Evolutionary conservation across 768 basidiomycete species (phyloP).

Genomic region (Phlebiopsis flavidoalba): DNA sequence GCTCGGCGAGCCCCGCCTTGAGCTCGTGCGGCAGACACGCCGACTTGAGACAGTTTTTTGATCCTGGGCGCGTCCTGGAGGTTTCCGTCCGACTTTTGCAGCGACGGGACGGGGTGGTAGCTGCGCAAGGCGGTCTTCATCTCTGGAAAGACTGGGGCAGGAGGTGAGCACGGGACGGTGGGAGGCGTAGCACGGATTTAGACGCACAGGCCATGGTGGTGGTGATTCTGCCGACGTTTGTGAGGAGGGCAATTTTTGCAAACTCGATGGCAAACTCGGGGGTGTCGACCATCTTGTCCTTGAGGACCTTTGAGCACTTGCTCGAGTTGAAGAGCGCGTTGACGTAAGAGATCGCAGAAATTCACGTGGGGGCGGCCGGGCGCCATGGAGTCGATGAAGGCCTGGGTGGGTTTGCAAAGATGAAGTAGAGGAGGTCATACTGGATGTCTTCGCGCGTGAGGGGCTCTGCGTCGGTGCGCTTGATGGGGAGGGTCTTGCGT

Average conservation of each 20-base stretch:
- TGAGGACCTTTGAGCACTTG: constrained; percentile 84
- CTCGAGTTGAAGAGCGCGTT: constrained; percentile 74
- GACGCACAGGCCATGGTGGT: constrained; percentile 84
- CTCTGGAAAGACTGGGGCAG: constrained; percentile 61
- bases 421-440: constrained; percentile 75
- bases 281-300: constrained; percentile 82
- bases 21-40: constrained; percentile 44
- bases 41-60: constrained; percentile 67
- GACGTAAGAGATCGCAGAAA: constrained; percentile 81
- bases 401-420: constrained; percentile 67
- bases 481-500: constrained; percentile 68
- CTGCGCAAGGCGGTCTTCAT: constrained; percentile 75
- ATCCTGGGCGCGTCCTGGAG: constrained; percentile 77
- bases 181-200: constrained; percentile 10
- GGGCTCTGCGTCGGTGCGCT: constrained; percentile 78
- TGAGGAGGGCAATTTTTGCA: constrained; percentile 77
- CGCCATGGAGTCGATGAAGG: constrained; percentile 62
- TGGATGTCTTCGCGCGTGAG: constrained; percentile 82
- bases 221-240: constrained; percentile 89
- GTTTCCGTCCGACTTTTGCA: constrained; percentile 66
- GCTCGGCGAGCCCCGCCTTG: constrained; percentile 34
- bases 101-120: constrained; percentile 71
- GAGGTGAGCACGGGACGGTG: constrained; percentile 1
- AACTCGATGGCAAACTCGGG: constrained; percentile 76
- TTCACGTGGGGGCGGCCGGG: constrained; percentile 49